Evolutionary conservation across 192 early-diverging fungal genomes (phyloP).

Genomic region (Glomus cerebriforme): DNA sequence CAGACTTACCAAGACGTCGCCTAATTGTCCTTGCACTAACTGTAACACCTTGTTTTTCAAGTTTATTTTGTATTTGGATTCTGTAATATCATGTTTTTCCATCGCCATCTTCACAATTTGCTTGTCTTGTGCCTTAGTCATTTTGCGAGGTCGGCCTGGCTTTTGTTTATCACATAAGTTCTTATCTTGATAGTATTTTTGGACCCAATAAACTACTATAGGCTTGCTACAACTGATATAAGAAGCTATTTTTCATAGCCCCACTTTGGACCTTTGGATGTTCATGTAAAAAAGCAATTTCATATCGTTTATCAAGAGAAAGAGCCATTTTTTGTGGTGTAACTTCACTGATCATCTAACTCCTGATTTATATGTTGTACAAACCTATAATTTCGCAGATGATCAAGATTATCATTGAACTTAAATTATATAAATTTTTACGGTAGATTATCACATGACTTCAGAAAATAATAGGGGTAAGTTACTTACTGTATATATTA

Average conservation of each 20-base stretch:
- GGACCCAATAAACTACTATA: background rate
- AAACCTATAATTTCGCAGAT: background rate
- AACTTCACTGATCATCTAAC: background rate
- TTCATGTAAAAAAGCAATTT: conserved; percentile 5
- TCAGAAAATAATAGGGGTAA: too few species aligned
- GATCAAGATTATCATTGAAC: background rate
- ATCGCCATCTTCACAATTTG: background rate
- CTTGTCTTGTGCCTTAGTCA: background rate
- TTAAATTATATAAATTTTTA: too few species aligned
- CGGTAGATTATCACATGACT: too few species aligned
- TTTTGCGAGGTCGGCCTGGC: background rate
- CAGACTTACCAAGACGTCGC: background rate
- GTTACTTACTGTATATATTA: too few species aligned
- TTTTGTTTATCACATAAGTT: background rate
- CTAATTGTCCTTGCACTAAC: background rate
- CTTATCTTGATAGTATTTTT: background rate
- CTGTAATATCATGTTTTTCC: conserved; percentile 5
- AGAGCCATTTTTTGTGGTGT: background rate
- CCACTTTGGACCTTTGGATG: background rate
- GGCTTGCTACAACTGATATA: background rate
- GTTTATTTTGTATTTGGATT: conserved; percentile 12
- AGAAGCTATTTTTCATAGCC: conserved; percentile 3
- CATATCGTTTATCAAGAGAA: conserved; percentile 2
- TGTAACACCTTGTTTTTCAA: background rate
- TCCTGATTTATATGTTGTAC: conserved; percentile 3